Percentiles rank a stretch among this genome's conserved stretches.
Conservation (phyloP, 75 land plant genomes). For the Selaginella moellendorffii region DNA sequence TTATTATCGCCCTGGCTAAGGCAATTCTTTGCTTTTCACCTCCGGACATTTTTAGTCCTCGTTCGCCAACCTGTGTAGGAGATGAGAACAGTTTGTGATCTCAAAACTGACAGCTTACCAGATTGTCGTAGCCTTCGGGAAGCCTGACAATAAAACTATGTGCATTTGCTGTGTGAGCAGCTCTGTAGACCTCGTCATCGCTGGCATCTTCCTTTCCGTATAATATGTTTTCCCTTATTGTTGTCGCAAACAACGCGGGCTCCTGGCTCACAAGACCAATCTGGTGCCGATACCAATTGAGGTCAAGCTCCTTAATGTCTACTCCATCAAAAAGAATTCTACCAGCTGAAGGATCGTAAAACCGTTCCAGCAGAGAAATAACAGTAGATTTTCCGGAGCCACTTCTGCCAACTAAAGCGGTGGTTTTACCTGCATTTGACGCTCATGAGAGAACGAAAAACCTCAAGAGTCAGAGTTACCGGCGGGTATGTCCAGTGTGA, state of each 20-base stretch:
- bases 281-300: neutral
- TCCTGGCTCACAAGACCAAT: neutral
- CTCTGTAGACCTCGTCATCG: neutral
- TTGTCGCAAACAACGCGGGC: neutral
- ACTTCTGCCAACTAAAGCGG: no score
- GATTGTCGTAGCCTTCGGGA: neutral
- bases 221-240: neutral
- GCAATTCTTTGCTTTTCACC: slow-evolving; percentile 59
- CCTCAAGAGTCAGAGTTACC: no score
- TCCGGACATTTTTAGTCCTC: slow-evolving; percentile 45
- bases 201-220: neutral
- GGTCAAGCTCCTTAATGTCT: neutral
- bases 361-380: neutral
- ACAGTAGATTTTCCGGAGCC: no score
- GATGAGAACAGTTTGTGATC: no score
- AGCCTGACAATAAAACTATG: neutral
- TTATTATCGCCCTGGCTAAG: slow-evolving; percentile 46
- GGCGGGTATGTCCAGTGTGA: no score
- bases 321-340: neutral
- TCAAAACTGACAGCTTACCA: neutral
- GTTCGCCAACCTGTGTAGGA: slow-evolving; percentile 35
- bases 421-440: neutral
- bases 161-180: neutral
- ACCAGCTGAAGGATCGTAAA: neutral
- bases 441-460: no score